Evolutionary conservation across 441 rosid species (phyloP).

Genomic region (Rhodomyrtus psidioides): DNA sequence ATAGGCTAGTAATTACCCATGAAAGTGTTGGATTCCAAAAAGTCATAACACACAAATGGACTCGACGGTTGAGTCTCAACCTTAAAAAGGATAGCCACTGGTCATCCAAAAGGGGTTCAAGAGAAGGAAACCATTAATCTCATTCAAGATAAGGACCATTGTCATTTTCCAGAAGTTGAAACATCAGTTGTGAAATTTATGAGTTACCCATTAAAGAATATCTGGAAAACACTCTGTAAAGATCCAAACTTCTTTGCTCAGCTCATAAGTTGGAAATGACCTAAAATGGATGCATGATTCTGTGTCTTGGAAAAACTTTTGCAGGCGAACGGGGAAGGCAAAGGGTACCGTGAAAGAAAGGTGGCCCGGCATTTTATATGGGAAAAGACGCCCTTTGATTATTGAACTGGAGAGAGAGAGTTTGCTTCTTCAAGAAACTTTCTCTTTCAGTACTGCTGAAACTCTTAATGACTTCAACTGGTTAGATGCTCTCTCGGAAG

Average conservation of each 20-base stretch:
- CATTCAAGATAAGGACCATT: not conserved
- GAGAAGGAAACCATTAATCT: not conserved
- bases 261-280: slow-evolving; percentile 7
- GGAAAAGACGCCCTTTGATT: slow-evolving; percentile 55
- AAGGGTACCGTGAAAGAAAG: slow-evolving; percentile 64
- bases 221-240: slow-evolving; percentile 17
- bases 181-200: slow-evolving; percentile 33
- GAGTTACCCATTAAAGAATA: slow-evolving; percentile 14
- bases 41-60: not conserved
- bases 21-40: not conserved
- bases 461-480: not conserved
- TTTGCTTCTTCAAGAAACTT: not conserved
- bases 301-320: slow-evolving; percentile 17
- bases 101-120: not conserved
- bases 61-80: not conserved
- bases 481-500: not conserved
- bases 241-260: not conserved
- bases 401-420: not conserved
- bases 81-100: not conserved
- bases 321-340: slow-evolving; percentile 62
- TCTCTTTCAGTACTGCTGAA: not conserved
- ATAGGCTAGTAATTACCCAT: not conserved
- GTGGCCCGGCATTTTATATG: slow-evolving; percentile 64
- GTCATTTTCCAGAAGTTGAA: slow-evolving; percentile 25
- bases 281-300: slow-evolving; percentile 28